These are phyloP conservation scores for Sporisorium exsertum DNA, from an alignment of 1,284 basidiomycete species.

Conservation along the genomic window DNA sequence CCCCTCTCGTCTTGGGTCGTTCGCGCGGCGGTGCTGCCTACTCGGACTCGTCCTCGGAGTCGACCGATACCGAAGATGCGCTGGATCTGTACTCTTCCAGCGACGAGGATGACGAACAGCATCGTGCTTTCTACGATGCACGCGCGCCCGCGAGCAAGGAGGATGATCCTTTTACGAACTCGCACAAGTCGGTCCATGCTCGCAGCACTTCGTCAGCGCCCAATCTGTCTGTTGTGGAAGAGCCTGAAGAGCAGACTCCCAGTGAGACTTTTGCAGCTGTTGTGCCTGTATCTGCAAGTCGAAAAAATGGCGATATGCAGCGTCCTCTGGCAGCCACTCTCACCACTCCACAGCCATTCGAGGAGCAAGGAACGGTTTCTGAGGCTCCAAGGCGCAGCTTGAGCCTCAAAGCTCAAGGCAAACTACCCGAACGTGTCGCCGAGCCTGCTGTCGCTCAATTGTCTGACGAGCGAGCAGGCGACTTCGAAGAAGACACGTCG, in stretches of 20 bases:
- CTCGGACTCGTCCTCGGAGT: constrained; percentile 50
- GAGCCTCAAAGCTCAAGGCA: constrained; percentile 38
- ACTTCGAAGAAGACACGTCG: constrained; percentile 46
- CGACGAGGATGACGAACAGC: constrained; percentile 43
- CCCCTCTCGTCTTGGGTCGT: constrained; percentile 48
- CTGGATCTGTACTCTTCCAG: constrained; percentile 42
- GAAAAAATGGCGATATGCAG: neutral
- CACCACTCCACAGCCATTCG: neutral
- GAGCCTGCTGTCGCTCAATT: neutral
- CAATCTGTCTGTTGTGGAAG: constrained; percentile 9
- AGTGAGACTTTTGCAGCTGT: neutral
- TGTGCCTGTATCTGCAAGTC: neutral
- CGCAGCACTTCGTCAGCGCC: constrained; percentile 32
- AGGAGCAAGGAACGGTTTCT: neutral
- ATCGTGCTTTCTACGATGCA: constrained; percentile 32
- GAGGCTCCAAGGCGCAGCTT: constrained; percentile 12
- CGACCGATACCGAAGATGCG: constrained; percentile 43
- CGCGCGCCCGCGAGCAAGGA: neutral
- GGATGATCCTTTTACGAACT: constrained; percentile 19
- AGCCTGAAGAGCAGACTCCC: neutral
- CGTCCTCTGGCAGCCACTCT: neutral
- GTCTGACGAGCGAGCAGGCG: constrained; percentile 21
- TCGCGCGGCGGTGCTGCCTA: constrained; percentile 54
- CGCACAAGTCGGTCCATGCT: constrained; percentile 32
- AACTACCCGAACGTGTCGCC: constrained; percentile 30